Conservation (phyloP, 2,329 filamentous ascomycete species). For the Phialemoniopsis sp. region DNA sequence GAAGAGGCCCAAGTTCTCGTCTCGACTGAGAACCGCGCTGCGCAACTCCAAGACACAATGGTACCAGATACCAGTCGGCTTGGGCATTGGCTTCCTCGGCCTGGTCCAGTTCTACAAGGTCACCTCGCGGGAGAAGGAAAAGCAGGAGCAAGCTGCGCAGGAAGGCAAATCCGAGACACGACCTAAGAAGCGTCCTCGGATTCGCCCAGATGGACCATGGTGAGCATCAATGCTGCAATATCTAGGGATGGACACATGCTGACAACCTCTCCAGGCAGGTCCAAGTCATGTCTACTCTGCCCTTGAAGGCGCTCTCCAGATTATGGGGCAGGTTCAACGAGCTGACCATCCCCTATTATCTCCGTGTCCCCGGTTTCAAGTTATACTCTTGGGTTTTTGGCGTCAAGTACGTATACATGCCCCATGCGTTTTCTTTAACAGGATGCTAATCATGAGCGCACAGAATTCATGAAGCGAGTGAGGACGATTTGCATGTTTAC, state of each 20-base stretch:
- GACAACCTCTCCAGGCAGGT: slow-evolving; percentile 59
- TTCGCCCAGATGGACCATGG: slow-evolving; percentile 84
- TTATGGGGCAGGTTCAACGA: slow-evolving; percentile 93
- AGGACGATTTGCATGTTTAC: slow-evolving; percentile 73
- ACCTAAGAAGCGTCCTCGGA: slow-evolving; percentile 52
- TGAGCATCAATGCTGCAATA: slow-evolving; percentile 23
- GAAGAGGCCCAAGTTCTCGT: slow-evolving; percentile 44
- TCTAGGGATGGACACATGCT: slow-evolving; percentile 4
- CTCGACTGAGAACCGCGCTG: slow-evolving; percentile 44
- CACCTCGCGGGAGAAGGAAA: slow-evolving; percentile 49
- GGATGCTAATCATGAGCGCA: no score
- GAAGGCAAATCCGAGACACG: slow-evolving; percentile 31
- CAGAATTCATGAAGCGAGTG: no score
- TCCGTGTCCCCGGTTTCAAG: slow-evolving; percentile 86
- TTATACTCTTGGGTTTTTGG: slow-evolving; percentile 88
- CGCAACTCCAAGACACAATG: slow-evolving; percentile 65
- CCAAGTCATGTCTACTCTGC: slow-evolving; percentile 88
- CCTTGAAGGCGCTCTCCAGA: slow-evolving; percentile 84
- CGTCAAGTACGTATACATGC: slow-evolving; percentile 54
- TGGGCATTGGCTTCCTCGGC: slow-evolving; percentile 82
- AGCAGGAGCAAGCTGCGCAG: slow-evolving; percentile 28
- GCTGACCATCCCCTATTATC: slow-evolving; percentile 78
- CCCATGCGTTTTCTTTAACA: no score
- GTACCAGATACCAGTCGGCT: slow-evolving; percentile 84
- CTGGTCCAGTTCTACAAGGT: slow-evolving; percentile 81